Base-by-base conservation (phyloP, 768 basidiomycete genomes). In the Harrya chromipes region DNA sequence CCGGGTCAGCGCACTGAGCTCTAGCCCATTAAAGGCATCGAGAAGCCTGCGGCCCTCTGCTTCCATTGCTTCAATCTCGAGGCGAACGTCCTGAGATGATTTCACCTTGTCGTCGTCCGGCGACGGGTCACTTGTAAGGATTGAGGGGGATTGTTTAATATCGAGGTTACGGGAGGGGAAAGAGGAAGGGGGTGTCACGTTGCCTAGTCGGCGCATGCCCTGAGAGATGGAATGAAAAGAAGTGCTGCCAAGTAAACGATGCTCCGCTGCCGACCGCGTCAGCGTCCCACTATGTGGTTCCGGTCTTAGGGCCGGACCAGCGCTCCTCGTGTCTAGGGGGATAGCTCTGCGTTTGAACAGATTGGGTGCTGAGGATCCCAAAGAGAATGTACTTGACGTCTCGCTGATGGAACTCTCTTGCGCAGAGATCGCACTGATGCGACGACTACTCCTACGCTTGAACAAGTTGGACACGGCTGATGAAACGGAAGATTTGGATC, bases 11-110 rank as follows among this genome's bases (percentile, higher is more conserved):
- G 83, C 79, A 29, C 77, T 84, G 49, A 90, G 72, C 64, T 90
- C 88, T 34, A 90, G 72, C 9, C 88, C 86, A 57, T 81, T 87
- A 65, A 90, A 90, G 4, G 87, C 87, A 60, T 90, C 88, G 68
- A 89, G 76, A 40, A 90, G 67, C 42, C 84, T 74, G 53, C 77
- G 75, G 6, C 79, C 81, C 62, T 91, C 88, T 27, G 82, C 81
- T 63, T 90, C 87, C 37, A 91, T 79, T 6, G 74, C 66, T 50
- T 76, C 70, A 37, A 91, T 85, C 57, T 90, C 84, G 39, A 77
- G 71, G 34, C 77, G 80, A 46, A 90, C 82, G 34, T 84, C 76
- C 53, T 77, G 73, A 50, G 79, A 75, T n/a, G 84, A 77, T 50
- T 79, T 77, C 48, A 81, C 66, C 44, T 71, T 74, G 2, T 83